Conservation (phyloP, 345 rosid species). For the Citrus unshiu region DNA sequence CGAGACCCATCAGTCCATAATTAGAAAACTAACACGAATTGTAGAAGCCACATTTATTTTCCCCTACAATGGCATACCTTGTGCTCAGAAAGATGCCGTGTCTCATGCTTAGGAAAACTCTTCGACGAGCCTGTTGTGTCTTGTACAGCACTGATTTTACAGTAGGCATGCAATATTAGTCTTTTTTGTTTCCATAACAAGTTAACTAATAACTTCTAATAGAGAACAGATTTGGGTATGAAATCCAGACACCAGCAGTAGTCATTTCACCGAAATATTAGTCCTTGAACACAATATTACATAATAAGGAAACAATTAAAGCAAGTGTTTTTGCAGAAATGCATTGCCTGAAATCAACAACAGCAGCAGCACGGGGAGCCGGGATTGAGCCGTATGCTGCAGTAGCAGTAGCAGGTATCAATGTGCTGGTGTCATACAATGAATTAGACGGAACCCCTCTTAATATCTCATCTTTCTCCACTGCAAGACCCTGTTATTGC, state of each 20-base stretch:
- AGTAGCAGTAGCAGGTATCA: constrained; percentile 21
- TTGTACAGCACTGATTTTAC: constrained; percentile 40
- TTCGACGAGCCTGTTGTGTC: constrained; percentile 61
- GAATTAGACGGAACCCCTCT: constrained; percentile 53
- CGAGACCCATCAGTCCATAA: constrained; percentile 13
- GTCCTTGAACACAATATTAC: neutral
- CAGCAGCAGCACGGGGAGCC: constrained; percentile 37
- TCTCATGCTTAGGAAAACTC: constrained; percentile 57
- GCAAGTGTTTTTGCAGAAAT: neutral
- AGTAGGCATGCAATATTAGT: constrained; percentile 7
- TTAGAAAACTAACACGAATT: neutral
- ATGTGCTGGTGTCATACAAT: constrained; percentile 29
- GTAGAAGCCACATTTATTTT: neutral
- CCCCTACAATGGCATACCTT: constrained; percentile 37
- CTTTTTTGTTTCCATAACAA: neutral
- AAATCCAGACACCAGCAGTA: neutral
- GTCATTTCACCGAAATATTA: neutral
- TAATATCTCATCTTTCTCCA: constrained; percentile 57
- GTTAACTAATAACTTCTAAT: neutral
- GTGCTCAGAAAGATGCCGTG: constrained; percentile 68
- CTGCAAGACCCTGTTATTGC: constrained; percentile 79
- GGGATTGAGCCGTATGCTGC: constrained; percentile 45
- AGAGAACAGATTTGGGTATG: neutral
- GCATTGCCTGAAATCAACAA: constrained; percentile 60
- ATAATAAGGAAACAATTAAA: neutral